These are phyloP conservation scores for Brassica napus DNA, from an alignment of 345 rosid genomes.

Conservation along the genomic window DNA sequence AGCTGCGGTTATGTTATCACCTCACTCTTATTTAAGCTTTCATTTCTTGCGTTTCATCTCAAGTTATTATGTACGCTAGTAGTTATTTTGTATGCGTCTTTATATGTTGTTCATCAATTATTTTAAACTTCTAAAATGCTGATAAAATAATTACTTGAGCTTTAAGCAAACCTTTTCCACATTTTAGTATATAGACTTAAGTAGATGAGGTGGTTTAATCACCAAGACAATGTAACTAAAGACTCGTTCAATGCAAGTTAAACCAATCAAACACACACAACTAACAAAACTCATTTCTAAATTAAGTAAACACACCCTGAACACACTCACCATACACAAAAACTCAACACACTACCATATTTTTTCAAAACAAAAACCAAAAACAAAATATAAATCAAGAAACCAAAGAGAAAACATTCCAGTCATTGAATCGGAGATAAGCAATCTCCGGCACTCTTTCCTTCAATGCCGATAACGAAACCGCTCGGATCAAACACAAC, in stretches of 20 bases:
- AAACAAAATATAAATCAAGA: slow-evolving; percentile 2
- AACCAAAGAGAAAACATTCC: slow-evolving; percentile 13
- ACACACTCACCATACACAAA: slow-evolving; percentile 24
- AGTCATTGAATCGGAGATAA: slow-evolving; percentile 30
- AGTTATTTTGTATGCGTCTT: neutral
- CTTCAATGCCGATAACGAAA: slow-evolving; percentile 44
- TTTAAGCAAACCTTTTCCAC: neutral
- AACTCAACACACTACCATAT: neutral
- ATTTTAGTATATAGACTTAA: slow-evolving; percentile 4
- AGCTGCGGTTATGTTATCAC: neutral
- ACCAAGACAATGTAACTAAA: slow-evolving; percentile 26
- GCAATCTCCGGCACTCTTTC: slow-evolving; percentile 49
- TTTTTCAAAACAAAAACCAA: neutral
- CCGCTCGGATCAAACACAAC: slow-evolving; percentile 3
- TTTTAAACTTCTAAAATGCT: slow-evolving; percentile 1
- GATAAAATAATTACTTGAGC: neutral
- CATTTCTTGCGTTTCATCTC: neutral
- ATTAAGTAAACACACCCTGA: slow-evolving; percentile 31
- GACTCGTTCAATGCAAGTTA: slow-evolving; percentile 42
- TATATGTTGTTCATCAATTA: neutral
- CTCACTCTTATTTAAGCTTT: neutral
- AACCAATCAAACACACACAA: slow-evolving; percentile 23
- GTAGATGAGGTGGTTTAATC: slow-evolving; percentile 25
- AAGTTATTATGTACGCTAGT: neutral
- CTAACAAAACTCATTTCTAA: slow-evolving; percentile 31